Evolutionary conservation across 306 rosid genomes (phyloP), one percentile per base, ranked within the genome.

Genomic region (Rubus parviflorus): DNA sequence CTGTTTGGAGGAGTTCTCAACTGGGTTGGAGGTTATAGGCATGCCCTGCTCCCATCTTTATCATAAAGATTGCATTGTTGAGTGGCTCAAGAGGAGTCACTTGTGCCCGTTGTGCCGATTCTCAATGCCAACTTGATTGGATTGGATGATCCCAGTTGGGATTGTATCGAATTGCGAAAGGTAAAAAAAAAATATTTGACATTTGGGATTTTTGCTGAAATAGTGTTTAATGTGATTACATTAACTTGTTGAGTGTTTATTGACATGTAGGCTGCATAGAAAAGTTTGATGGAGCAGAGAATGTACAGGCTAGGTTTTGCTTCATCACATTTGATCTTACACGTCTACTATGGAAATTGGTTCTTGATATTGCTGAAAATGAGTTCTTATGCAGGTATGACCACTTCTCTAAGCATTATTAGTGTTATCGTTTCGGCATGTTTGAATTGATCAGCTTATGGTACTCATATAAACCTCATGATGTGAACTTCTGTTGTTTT

Each of bases 11-110:
- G 84, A 83, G 53, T 69, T 83, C 35, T 69, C 62, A 4, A 17
- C 17, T 8, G 83, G 80, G 46, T 58, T 75, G 80, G 82, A 79
- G 73, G 61, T 73, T 77, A 35, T 66, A 41, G 51, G 40, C 52
- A 70, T 79, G 81, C 83, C 86, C 51, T 83, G 86, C 80, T 72
- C 70, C 40, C 86, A 83, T 79, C 6, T 71, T 25, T 83, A 63
- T 69, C 86, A 83, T 54, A 83, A 69, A 16, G 83, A 83, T 15
- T 83, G 86, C 72, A 83, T 83, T 45, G 70, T 70, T n/a, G 68
- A 71, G 53, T 79, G 81, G 86, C 56, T 83, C 14, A 57, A 69
- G 52, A 75, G 74, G 40, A 75, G 83, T 70, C 83, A 75, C 51
- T 17, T 43, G 13, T 83, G 86, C 75, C 86, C 86, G 1, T 79